phyloP scores from a whole-genome alignment of 2,329 filamentous ascomycete genomes.

The Amylocarpus encephaloides region DNA sequence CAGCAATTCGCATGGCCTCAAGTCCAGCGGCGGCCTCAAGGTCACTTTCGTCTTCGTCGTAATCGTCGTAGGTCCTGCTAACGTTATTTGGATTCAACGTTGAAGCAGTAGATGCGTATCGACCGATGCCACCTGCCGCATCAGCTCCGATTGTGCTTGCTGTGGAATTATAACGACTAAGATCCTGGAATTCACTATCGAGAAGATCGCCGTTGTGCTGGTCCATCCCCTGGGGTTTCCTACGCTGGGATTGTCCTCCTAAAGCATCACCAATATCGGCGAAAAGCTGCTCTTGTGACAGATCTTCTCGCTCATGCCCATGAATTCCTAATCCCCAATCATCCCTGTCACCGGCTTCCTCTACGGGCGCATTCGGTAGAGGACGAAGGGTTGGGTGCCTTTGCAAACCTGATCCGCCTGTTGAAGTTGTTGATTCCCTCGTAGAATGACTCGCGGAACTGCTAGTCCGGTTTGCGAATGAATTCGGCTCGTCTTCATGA shows the following conservation, averaged over 20 bases:
- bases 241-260: slow-evolving; percentile 15
- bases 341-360: slow-evolving; percentile 23
- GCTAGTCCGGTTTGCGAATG: slow-evolving; percentile 17
- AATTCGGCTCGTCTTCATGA: slow-evolving; percentile 12
- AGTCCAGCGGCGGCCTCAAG: slow-evolving; percentile 80
- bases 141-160: slow-evolving; percentile 39
- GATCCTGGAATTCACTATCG: slow-evolving; percentile 42
- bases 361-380: slow-evolving; percentile 29
- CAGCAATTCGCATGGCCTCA: slow-evolving; percentile 76
- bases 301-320: slow-evolving; percentile 21
- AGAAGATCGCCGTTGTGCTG: slow-evolving; percentile 40
- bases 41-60: slow-evolving; percentile 74
- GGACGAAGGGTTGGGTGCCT: slow-evolving; percentile 32
- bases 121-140: slow-evolving; percentile 37
- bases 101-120: slow-evolving; percentile 45
- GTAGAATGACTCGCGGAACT: slow-evolving; percentile 20
- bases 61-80: slow-evolving; percentile 38
- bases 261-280: slow-evolving; percentile 33
- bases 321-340: slow-evolving; percentile 23
- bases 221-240: slow-evolving; percentile 12
- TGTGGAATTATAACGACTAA: slow-evolving; percentile 46
- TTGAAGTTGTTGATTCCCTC: slow-evolving; percentile 8
- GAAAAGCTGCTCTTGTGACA: slow-evolving; percentile 31
- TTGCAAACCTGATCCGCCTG: slow-evolving; percentile 20
- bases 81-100: slow-evolving; percentile 35